Base-by-base conservation (phyloP, 768 basidiomycete genomes). In the Paxillus rubicundulus region DNA sequence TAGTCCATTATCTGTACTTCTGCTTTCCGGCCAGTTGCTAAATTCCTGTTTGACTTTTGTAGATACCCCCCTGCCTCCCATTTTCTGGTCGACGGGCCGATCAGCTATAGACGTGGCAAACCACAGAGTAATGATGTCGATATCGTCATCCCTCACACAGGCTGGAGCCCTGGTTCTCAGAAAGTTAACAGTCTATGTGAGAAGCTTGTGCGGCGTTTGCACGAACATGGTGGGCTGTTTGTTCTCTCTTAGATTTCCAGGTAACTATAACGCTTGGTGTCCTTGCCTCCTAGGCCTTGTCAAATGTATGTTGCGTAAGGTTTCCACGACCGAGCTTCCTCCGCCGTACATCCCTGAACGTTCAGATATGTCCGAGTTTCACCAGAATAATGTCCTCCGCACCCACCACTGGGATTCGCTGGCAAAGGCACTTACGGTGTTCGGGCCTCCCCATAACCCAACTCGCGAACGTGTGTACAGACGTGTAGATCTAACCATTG, bases 61-160 rank as follows among this genome's bases (percentile, higher is more conserved):
- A 33, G 5, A 16, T 27, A 43, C 33, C 28, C 13, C 32, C 8
- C 50, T n/a, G 13, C 30, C 30, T 17, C 17, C 40, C 21, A 38
- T 38, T 40, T 9, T 49, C n/a, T 24, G 13, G 20, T 39, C 16
- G 16, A 14, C 24, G 18, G 21, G 24, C 32, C 32, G 9, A 18
- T 7, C 50, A 93, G 92, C 5, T 91, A 94, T 70, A 82, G 95
- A 27, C 74, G 94, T 50, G 94, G 94, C 2, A 96, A 96, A 66
- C 61, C 71, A 3, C 70, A 82, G 54, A 90, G 87, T 62, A 90
- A 87, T 61, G 94, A 97, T 63, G 84, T 93, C 28, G 94, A 98
- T 61, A 87, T 98, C 50, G 82, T 97, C 1, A 87, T 96, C 63
- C 88, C 85, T 33, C 89, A 94, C 61, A 74, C 80, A 0, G 77